These are phyloP conservation scores for Aspergillus sp. DNA, from an alignment of 2,329 filamentous ascomycete species.

Conservation along the genomic window DNA sequence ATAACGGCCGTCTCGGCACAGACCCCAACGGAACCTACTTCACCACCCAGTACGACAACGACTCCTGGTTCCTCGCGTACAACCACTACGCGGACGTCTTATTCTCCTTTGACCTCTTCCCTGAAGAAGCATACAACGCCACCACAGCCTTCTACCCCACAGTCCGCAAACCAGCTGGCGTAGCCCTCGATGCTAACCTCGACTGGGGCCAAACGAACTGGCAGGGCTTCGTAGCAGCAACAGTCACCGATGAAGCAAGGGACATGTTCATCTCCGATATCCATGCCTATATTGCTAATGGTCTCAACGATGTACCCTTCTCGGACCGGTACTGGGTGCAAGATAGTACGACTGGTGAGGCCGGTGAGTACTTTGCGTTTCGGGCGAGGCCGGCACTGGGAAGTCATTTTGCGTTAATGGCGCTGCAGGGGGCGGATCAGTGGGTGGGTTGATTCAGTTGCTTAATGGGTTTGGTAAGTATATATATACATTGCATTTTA, in stretches of 20 bases:
- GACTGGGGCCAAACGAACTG: constrained; percentile 44
- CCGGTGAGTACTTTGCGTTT: constrained; percentile 29
- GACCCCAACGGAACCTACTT: constrained; percentile 37
- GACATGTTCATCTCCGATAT: constrained; percentile 35
- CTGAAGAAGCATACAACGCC: constrained; percentile 35
- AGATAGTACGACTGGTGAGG: constrained; percentile 20
- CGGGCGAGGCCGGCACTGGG: constrained; percentile 39
- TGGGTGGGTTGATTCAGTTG: constrained; percentile 8
- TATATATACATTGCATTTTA: background rate
- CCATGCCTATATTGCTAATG: constrained; percentile 37
- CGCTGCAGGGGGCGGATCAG: constrained; percentile 28
- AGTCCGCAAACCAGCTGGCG: constrained; percentile 31
- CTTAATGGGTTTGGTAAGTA: background rate
- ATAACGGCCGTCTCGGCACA: constrained; percentile 32
- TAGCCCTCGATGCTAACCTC: constrained; percentile 36
- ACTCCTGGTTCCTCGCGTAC: constrained; percentile 35
- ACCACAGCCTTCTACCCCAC: constrained; percentile 37
- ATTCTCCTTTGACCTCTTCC: constrained; percentile 39
- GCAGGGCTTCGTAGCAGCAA: constrained; percentile 39
- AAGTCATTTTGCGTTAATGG: constrained; percentile 40
- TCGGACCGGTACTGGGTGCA: constrained; percentile 39
- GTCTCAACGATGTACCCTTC: constrained; percentile 39
- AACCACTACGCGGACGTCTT: constrained; percentile 43
- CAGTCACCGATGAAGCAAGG: constrained; percentile 22
- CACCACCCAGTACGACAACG: constrained; percentile 35